Percentiles rank a stretch among this genome's conserved stretches.
Conservation (phyloP, 768 basidiomycete species). For the Ramaria sp. region DNA sequence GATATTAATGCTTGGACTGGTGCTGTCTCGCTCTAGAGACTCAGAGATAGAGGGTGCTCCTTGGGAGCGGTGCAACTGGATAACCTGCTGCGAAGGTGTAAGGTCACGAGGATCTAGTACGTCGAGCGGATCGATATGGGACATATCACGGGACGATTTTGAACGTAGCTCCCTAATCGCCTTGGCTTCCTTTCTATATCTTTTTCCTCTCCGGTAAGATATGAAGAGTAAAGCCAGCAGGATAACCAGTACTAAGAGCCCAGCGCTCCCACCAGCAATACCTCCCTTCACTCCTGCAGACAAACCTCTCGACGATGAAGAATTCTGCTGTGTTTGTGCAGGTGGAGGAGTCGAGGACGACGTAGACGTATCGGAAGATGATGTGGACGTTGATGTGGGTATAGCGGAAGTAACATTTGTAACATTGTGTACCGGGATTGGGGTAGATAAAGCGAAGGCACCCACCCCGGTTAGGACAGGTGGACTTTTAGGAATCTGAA, state of each 20-base stretch:
- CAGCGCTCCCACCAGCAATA: slow-evolving; percentile 6
- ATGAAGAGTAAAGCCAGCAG: background rate
- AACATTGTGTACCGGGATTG: background rate
- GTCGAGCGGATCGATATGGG: background rate
- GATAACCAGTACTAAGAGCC: background rate
- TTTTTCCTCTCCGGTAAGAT: background rate
- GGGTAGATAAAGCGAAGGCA: background rate
- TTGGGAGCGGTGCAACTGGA: background rate
- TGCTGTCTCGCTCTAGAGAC: slow-evolving; percentile 3
- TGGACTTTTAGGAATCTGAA: background rate
- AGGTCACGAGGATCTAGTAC: background rate
- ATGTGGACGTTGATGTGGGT: background rate
- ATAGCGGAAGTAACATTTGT: background rate
- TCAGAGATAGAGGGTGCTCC: background rate
- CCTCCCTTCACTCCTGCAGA: background rate
- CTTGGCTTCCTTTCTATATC: background rate
- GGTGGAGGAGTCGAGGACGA: background rate
- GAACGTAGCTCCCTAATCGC: background rate
- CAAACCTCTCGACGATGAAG: background rate
- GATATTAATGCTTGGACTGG: slow-evolving; percentile 1
- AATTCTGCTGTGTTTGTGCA: background rate
- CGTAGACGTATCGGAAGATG: background rate
- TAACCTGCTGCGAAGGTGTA: background rate
- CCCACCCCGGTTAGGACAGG: slow-evolving; percentile 5
- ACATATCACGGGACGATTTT: background rate